Percentiles rank a stretch among this genome's conserved stretches.
Conservation (phyloP, 2,329 filamentous ascomycete genomes). For the Beauveria brongniartii region DNA sequence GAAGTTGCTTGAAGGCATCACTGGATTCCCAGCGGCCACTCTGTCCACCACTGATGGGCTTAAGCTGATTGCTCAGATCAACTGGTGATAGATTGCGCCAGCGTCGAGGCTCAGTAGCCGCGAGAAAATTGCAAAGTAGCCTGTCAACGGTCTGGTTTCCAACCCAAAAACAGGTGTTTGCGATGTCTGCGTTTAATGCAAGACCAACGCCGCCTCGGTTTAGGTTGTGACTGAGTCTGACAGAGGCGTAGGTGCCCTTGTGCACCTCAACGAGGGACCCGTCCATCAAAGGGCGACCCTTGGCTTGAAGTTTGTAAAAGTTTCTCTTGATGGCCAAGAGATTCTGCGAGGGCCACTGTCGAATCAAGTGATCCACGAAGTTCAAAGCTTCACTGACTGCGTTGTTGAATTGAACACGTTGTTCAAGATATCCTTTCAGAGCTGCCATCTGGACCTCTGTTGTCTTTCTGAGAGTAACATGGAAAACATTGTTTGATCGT, state of each 20-base stretch:
- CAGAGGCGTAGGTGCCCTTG: slow-evolving; percentile 83
- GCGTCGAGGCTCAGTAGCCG: slow-evolving; percentile 20
- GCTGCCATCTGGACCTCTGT: slow-evolving; percentile 60
- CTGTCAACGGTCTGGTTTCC: slow-evolving; percentile 30
- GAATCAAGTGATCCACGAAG: slow-evolving; percentile 84
- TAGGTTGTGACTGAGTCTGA: slow-evolving; percentile 58
- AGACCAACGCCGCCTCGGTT: slow-evolving; percentile 51
- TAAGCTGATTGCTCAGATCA: slow-evolving; percentile 23
- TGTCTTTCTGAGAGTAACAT: slow-evolving; percentile 55
- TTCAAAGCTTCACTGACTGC: slow-evolving; percentile 73
- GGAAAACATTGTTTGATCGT: slow-evolving; percentile 41
- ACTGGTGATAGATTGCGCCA: slow-evolving; percentile 20
- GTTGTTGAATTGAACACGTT: slow-evolving; percentile 52
- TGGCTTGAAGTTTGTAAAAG: slow-evolving; percentile 58
- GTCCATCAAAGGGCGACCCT: slow-evolving; percentile 47
- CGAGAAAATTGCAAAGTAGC: slow-evolving; percentile 28
- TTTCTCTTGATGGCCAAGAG: slow-evolving; percentile 70
- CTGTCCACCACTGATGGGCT: slow-evolving; percentile 23
- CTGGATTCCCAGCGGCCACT: slow-evolving; percentile 29
- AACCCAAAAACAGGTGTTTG: slow-evolving; percentile 84
- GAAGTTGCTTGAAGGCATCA: slow-evolving; percentile 46
- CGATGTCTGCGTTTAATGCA: slow-evolving; percentile 81
- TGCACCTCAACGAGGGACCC: slow-evolving; percentile 59
- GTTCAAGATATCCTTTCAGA: slow-evolving; percentile 58
- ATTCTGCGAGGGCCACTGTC: slow-evolving; percentile 62